Conservation (phyloP, 2,329 filamentous ascomycete species). For the Byssothecium circinans region DNA sequence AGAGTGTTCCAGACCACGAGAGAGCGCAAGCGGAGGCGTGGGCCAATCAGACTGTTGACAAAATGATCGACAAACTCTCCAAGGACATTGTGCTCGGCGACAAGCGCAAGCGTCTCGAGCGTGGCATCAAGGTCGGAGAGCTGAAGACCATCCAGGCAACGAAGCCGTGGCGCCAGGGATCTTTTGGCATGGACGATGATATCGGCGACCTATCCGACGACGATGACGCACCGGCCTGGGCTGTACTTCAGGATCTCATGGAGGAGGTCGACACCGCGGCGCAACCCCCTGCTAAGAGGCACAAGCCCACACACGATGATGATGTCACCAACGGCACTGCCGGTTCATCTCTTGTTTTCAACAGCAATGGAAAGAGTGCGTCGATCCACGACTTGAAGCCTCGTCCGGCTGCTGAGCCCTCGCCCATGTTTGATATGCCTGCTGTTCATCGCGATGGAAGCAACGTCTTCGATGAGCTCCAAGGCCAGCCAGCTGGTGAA, state of each 20-base stretch:
- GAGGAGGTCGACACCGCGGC: slow-evolving; percentile 15
- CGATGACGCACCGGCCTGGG: slow-evolving; percentile 33
- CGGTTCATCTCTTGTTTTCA: slow-evolving; percentile 9
- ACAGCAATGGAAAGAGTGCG: slow-evolving; percentile 26
- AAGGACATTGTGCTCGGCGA: slow-evolving; percentile 15
- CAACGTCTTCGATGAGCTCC: slow-evolving; percentile 35
- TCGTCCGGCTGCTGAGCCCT: slow-evolving; percentile 31
- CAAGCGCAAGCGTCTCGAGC: slow-evolving; percentile 35
- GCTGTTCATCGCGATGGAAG: slow-evolving; percentile 18
- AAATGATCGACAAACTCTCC: slow-evolving; percentile 19
- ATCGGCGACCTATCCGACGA: slow-evolving; percentile 28
- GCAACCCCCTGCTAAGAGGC: slow-evolving; percentile 23
- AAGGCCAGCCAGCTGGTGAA: slow-evolving; percentile 17
- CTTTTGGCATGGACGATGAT: slow-evolving; percentile 30
- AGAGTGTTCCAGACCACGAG: slow-evolving; percentile 24
- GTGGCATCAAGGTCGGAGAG: slow-evolving; percentile 26
- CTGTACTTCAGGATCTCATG: slow-evolving; percentile 29
- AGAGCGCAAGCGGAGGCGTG: slow-evolving; percentile 25
- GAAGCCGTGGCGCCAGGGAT: slow-evolving; percentile 36
- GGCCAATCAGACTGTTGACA: slow-evolving; percentile 25
- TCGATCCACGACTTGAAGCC: slow-evolving; percentile 32
- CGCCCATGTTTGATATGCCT: slow-evolving; percentile 34
- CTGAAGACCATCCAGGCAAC: slow-evolving; percentile 31
- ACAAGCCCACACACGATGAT: slow-evolving; percentile 20
- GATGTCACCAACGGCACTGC: slow-evolving; percentile 4